phyloP scores from a whole-genome alignment of 1,284 basidiomycete genomes.

The Cryptococcus amylolentus region DNA sequence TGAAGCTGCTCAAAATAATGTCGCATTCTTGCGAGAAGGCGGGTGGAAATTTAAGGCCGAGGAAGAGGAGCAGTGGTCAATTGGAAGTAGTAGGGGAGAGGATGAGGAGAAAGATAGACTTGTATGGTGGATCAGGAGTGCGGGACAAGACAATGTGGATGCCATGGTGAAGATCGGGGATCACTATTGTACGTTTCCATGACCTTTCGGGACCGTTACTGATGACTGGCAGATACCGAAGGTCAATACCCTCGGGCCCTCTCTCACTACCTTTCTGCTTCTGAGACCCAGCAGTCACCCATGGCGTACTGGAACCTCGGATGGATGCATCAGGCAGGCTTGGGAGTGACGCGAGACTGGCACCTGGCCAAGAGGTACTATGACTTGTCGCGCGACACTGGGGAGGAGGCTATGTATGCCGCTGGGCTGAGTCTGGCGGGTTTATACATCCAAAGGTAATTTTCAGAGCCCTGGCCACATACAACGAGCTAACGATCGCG shows the following conservation, averaged over 20 bases:
- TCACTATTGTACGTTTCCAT: constrained; percentile 66
- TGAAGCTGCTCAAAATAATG: constrained; percentile 91
- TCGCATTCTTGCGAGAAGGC: constrained; percentile 89
- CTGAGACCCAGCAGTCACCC: constrained; percentile 83
- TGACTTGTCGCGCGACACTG: constrained; percentile 81
- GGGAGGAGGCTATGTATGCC: constrained; percentile 80
- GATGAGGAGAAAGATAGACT: constrained; percentile 58
- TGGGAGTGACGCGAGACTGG: constrained; percentile 90
- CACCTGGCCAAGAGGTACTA: constrained; percentile 96
- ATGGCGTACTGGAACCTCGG: constrained; percentile 98
- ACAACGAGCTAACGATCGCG: background rate
- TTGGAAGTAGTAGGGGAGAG: background rate
- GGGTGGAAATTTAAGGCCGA: constrained; percentile 47
- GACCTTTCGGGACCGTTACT: background rate
- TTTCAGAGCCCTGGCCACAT: background rate
- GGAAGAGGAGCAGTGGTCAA: background rate
- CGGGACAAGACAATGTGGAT: constrained; percentile 89
- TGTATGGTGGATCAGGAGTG: constrained; percentile 90
- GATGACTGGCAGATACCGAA: constrained; percentile 4
- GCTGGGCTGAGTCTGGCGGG: constrained; percentile 76
- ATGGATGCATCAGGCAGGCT: constrained; percentile 97
- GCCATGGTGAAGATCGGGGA: constrained; percentile 95
- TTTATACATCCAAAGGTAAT: constrained; percentile 64
- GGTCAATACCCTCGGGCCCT: constrained; percentile 73
- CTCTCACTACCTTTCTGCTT: constrained; percentile 84